phyloP scores from a whole-genome alignment of 2,329 filamentous ascomycete genomes.

The Cadophora luteo-olivacea region DNA sequence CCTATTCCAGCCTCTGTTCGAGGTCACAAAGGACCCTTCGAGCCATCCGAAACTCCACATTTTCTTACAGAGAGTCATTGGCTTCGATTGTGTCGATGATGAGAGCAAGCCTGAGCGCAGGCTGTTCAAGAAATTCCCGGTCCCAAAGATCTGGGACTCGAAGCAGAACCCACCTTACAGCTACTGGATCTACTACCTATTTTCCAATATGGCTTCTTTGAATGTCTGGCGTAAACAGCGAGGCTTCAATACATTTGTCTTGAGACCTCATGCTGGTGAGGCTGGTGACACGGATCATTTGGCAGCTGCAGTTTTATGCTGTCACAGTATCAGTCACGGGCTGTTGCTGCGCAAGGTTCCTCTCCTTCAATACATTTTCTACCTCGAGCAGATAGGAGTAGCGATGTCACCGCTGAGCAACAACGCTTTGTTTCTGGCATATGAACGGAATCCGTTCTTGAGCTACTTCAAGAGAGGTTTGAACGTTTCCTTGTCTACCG shows the following conservation, averaged over 20 bases:
- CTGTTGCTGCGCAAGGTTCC: slow-evolving; percentile 92
- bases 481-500: slow-evolving; percentile 95
- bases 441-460: slow-evolving; percentile 95
- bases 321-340: slow-evolving; percentile 96
- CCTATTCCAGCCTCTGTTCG: slow-evolving; percentile 91
- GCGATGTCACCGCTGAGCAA: slow-evolving; percentile 99
- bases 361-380: slow-evolving; percentile 94
- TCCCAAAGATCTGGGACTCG: slow-evolving; percentile 86
- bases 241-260: slow-evolving; percentile 93
- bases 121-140: slow-evolving; percentile 93
- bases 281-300: slow-evolving; percentile 97
- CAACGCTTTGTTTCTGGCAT: slow-evolving; percentile 94
- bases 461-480: slow-evolving; percentile 94
- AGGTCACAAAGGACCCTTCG: slow-evolving; percentile 86
- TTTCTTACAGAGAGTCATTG: slow-evolving; percentile 93
- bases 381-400: slow-evolving; percentile 96
- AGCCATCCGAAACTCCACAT: slow-evolving; percentile 93
- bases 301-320: slow-evolving; percentile 88
- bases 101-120: slow-evolving; percentile 96
- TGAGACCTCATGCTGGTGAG: slow-evolving; percentile 95
- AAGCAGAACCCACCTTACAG: slow-evolving; percentile 98
- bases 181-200: slow-evolving; percentile 99
- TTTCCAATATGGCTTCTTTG: slow-evolving; percentile 89
- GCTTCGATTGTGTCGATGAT: slow-evolving; percentile 97
- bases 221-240: slow-evolving; percentile 91